Percentiles rank a stretch among this genome's conserved stretches.
Evolutionary conservation across 371 early-diverging fungal species (phyloP).

Genomic region (Thermomucor indicae-seudaticae): DNA sequence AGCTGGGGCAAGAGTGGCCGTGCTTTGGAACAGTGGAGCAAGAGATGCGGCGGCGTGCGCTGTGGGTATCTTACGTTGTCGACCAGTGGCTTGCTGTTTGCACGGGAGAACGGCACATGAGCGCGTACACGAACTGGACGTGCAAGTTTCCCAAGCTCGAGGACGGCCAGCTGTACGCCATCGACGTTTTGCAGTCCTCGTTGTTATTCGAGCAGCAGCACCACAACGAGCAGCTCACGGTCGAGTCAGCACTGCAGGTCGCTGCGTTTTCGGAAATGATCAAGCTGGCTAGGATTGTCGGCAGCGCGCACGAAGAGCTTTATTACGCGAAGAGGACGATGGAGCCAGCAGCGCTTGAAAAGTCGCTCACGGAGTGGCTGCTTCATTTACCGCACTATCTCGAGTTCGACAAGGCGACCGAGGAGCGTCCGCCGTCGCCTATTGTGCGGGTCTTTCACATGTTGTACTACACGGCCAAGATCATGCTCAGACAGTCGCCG

Average conservation of each 20-base stretch:
- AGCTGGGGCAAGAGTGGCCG: too few relatives aligned
- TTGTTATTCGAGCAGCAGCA: too few relatives aligned
- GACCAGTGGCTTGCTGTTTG: conserved; percentile 33
- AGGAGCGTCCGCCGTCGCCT: conserved; percentile 12
- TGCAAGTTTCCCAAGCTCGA: conserved; percentile 28
- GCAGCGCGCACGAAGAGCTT: conserved; percentile 1
- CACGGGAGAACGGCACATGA: conserved; percentile 5
- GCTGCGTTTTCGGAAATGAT: conserved; percentile 30
- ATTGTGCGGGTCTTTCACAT: conserved; percentile 29
- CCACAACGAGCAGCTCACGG: too few relatives aligned
- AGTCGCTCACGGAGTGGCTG: conserved; percentile 33
- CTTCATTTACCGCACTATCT: conserved; percentile 30
- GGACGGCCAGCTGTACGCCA: conserved; percentile 25
- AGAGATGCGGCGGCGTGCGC: conserved; percentile 37
- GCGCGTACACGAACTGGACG: background rate
- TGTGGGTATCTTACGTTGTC: conserved; percentile 29
- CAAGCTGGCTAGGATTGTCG: conserved; percentile 21
- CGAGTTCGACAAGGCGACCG: conserved; percentile 11
- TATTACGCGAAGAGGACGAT: background rate
- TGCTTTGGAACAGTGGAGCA: conserved; percentile 8
- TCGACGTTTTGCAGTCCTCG: conserved; percentile 6
- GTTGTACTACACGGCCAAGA: conserved; percentile 28
- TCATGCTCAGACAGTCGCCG: background rate
- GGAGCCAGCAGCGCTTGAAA: too few relatives aligned
- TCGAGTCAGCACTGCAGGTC: conserved; percentile 22